phyloP scores from a whole-genome alignment of 495 filamentous ascomycete genomes.

The Neurospora tetrasperma region DNA sequence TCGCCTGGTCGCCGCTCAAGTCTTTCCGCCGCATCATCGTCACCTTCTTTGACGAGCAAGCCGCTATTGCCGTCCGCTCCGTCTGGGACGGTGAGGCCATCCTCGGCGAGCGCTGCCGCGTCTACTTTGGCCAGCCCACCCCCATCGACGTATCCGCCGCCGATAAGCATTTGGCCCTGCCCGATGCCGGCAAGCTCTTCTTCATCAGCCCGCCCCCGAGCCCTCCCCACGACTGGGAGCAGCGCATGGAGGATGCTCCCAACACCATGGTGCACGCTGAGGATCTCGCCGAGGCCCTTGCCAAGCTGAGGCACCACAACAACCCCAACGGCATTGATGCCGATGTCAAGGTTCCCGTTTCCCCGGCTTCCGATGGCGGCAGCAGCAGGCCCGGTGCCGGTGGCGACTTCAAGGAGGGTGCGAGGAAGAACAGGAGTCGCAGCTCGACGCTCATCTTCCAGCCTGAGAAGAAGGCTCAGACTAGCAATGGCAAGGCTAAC shows the following conservation, averaged over 20 bases:
- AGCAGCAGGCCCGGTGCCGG: background rate
- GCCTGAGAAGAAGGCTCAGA: slow-evolving; percentile 45
- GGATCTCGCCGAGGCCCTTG: slow-evolving; percentile 73
- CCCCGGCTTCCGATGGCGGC: slow-evolving; percentile 20
- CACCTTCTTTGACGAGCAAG: slow-evolving; percentile 66
- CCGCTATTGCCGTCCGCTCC: slow-evolving; percentile 62
- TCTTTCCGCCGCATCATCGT: slow-evolving; percentile 87
- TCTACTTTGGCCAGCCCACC: slow-evolving; percentile 84
- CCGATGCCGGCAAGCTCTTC: slow-evolving; percentile 83
- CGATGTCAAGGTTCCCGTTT: slow-evolving; percentile 15
- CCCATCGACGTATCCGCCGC: slow-evolving; percentile 36
- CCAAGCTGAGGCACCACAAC: slow-evolving; percentile 46
- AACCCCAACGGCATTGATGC: slow-evolving; percentile 14
- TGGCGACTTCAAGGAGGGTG: background rate
- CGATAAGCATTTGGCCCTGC: slow-evolving; percentile 65
- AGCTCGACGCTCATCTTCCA: slow-evolving; percentile 40
- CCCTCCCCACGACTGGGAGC: slow-evolving; percentile 89
- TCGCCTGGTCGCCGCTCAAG: slow-evolving; percentile 84
- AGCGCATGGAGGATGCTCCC: slow-evolving; percentile 78
- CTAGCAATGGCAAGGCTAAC: slow-evolving; percentile 37
- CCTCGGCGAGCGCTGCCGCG: slow-evolving; percentile 57
- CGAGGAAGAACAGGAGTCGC: slow-evolving; percentile 23
- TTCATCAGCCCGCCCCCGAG: slow-evolving; percentile 92
- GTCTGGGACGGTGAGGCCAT: slow-evolving; percentile 61
- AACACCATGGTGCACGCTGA: slow-evolving; percentile 90